Base-by-base conservation (phyloP, 768 basidiomycete genomes). In the Pleurotus djamor region DNA sequence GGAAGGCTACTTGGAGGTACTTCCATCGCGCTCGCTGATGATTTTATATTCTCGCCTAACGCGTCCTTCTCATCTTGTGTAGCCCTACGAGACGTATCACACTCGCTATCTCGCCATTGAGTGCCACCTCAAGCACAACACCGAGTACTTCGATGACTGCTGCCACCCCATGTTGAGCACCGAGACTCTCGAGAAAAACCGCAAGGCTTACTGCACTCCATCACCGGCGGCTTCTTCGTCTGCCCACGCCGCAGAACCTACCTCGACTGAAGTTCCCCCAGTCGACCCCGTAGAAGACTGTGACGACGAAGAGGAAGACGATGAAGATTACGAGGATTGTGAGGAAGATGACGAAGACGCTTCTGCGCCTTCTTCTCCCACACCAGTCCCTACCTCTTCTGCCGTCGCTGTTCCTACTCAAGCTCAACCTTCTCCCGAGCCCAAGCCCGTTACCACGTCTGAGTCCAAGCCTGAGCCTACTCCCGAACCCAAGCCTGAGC, bases 101-200 rank as follows among this genome's bases (percentile, higher is more conserved):
- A 64, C 68, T 33, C 79, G 90, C 60, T 92, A 91, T 72, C 65
- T 83, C 58, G 79, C 82, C 45, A 68, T 89, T 62, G 76, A 74
- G 51, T 86, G 83, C 67, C 66, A 77, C 33, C 64, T 63, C 58
- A 72, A 83, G 67, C 82, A 83, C 65, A 71, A 76, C 67, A 77
- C 79, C 7, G 49, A 70, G 13, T 88, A 87, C 76, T 92, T 90
- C 70, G 76, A 84, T 57, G 65, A 74, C 33, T 93, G 92, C 68
- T 90, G 91, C 78, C 85, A 85, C 69, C 86, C 90, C 60, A 74
- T 90, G 60, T 75, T 86, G 67, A 77, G 77, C 9, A 80, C 66
- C 52, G 77, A 88, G 74, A 81, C 72, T 55, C 78, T 86, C 44
- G 67, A 65, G 38, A 69, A 67, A 3, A 69, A 71, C 61, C 83